Percentiles rank a stretch among this genome's conserved stretches.
These are phyloP conservation scores for Ceratobasidium sp. DNA, from an alignment of 1,284 basidiomycete genomes.

Conservation along the genomic window DNA sequence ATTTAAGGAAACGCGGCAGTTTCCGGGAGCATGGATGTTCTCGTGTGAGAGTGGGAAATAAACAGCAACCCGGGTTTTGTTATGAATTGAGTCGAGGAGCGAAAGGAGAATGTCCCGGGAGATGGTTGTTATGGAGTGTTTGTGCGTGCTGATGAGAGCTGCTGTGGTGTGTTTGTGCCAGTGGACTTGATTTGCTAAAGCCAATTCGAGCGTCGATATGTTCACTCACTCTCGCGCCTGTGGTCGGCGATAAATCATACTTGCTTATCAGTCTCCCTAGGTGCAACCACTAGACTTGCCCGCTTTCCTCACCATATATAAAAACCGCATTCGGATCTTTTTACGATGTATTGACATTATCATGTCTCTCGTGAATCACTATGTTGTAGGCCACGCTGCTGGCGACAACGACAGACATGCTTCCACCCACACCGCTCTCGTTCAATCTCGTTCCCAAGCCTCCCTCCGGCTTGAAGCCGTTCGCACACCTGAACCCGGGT, in stretches of 20 bases:
- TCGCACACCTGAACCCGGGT: not conserved
- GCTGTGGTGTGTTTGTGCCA: constrained; percentile 5
- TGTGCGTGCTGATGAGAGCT: too few species aligned
- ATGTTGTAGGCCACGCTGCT: not conserved
- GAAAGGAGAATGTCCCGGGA: too few species aligned
- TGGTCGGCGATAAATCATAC: not conserved
- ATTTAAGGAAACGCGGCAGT: too few species aligned
- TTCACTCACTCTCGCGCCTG: too few species aligned
- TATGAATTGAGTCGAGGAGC: too few species aligned
- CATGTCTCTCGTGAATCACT: constrained; percentile 1
- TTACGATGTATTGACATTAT: constrained; percentile 1
- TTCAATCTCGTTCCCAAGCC: constrained; percentile 9
- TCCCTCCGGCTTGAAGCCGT: constrained; percentile 9
- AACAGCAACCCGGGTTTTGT: too few species aligned
- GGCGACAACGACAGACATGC: too few species aligned
- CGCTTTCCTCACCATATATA: not conserved
- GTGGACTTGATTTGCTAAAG: too few species aligned
- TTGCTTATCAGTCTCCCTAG: not conserved
- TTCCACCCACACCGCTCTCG: not conserved
- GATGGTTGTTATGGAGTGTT: too few species aligned
- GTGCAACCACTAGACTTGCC: constrained; percentile 3
- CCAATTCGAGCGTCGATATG: too few species aligned
- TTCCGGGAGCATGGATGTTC: too few species aligned
- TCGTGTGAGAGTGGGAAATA: too few species aligned
- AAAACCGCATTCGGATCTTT: not conserved